Evolutionary conservation across 2,329 filamentous ascomycete species (phyloP).

Genomic region (Fusarium caatingaense): DNA sequence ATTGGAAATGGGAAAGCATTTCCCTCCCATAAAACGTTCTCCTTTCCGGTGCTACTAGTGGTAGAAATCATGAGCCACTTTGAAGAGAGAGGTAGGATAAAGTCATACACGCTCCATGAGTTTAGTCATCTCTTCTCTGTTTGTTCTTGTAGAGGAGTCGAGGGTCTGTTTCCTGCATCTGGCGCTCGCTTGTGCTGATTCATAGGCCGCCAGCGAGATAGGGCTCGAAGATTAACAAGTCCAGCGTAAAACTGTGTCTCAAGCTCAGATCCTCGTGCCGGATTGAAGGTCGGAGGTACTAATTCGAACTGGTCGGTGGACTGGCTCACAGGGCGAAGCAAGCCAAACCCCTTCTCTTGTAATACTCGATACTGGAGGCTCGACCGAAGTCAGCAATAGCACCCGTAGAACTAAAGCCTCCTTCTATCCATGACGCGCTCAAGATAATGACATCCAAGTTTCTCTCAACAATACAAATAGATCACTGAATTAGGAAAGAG

Average conservation of each 20-base stretch:
- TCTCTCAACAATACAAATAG: too few relatives aligned
- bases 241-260: neutral
- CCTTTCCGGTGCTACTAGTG: neutral
- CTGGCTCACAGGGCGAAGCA: neutral
- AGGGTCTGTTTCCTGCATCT: neutral
- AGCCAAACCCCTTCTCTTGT: neutral
- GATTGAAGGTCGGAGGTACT: neutral
- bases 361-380: neutral
- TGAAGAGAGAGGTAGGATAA: neutral
- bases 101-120: rapidly evolving
- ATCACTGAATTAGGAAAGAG: neutral
- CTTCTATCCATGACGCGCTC: neutral
- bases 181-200: neutral
- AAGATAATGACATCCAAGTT: too few relatives aligned
- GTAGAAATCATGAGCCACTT: neutral
- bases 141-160: rapidly evolving
- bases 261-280: neutral
- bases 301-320: neutral
- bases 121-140: neutral
- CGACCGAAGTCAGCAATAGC: neutral
- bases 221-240: neutral
- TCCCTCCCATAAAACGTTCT: neutral
- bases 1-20: neutral
- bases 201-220: neutral
- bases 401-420: neutral